phyloP scores from a whole-genome alignment of 2,329 filamentous ascomycete species.

The Cladosporium sp. region DNA sequence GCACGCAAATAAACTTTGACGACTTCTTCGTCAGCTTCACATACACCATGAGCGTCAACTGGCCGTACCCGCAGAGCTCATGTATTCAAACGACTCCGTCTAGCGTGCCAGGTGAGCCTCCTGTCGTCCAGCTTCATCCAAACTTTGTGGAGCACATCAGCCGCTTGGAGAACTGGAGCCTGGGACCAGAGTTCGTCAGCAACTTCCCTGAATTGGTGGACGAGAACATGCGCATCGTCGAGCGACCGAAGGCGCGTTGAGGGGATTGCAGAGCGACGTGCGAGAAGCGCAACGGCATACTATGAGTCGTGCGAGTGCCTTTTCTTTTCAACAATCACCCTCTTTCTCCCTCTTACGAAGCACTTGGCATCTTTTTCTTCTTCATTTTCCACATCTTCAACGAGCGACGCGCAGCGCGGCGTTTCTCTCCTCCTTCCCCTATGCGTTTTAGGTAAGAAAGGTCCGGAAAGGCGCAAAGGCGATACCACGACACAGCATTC shows the following conservation, averaged over 20 bases:
- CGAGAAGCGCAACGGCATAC: background rate
- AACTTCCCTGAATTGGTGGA: slow-evolving; percentile 37
- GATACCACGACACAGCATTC: too few species aligned
- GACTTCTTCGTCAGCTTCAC: slow-evolving; percentile 84
- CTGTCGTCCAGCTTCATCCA: slow-evolving; percentile 71
- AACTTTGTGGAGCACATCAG: slow-evolving; percentile 81
- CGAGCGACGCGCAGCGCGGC: too few species aligned
- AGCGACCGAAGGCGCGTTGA: slow-evolving; percentile 13
- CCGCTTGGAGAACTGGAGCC: slow-evolving; percentile 76
- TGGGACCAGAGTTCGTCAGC: slow-evolving; percentile 58
- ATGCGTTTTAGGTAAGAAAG: too few species aligned
- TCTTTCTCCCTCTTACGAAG: too few species aligned
- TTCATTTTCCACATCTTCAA: too few species aligned
- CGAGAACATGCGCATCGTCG: slow-evolving; percentile 32
- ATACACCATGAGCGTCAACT: slow-evolving; percentile 73
- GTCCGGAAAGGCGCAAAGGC: too few species aligned
- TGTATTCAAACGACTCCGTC: slow-evolving; percentile 53
- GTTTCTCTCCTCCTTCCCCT: too few species aligned
- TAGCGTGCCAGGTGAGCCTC: slow-evolving; percentile 55
- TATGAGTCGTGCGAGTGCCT: background rate
- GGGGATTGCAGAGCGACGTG: background rate
- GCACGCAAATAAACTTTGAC: slow-evolving; percentile 60
- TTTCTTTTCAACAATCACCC: too few species aligned
- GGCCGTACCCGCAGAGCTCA: slow-evolving; percentile 77
- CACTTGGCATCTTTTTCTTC: too few species aligned